phyloP scores from a whole-genome alignment of 192 early-diverging fungal species.

The Haplosporangium gracile region DNA sequence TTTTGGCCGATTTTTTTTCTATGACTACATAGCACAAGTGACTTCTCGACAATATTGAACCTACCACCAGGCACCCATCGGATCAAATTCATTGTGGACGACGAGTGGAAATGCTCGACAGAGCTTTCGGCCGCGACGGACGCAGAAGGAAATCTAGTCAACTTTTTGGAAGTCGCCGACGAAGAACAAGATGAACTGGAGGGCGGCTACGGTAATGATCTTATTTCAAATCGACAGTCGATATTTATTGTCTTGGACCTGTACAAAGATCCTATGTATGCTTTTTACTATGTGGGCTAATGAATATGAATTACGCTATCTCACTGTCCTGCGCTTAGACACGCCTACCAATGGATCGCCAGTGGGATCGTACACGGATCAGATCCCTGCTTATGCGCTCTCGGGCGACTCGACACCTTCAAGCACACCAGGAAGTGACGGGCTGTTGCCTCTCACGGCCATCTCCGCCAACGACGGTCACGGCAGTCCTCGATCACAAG shows the following conservation, averaged over 20 bases:
- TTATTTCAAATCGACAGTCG: background rate
- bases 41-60: constrained; percentile 87
- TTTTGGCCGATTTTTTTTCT: constrained; percentile 10
- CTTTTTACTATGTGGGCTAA: background rate
- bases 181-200: constrained; percentile 77
- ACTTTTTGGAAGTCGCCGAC: constrained; percentile 89
- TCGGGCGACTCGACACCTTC: constrained; percentile 55
- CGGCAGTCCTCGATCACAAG: constrained; percentile 18
- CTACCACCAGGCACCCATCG: constrained; percentile 95
- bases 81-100: constrained; percentile 98
- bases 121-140: constrained; percentile 92
- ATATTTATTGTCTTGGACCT: background rate
- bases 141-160: constrained; percentile 95
- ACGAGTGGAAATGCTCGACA: constrained; percentile 97
- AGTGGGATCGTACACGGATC: constrained; percentile 46
- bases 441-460: constrained; percentile 34
- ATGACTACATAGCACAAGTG: constrained; percentile 65
- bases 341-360: constrained; percentile 51
- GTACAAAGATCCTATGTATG: background rate
- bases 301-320: background rate
- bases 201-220: constrained; percentile 36
- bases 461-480: constrained; percentile 23
- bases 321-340: constrained; percentile 5
- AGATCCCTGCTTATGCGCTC: constrained; percentile 39
- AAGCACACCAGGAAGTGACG: constrained; percentile 52